phyloP scores from a whole-genome alignment of 1,139 yeast genomes.

The Yamadazyma sp. region DNA sequence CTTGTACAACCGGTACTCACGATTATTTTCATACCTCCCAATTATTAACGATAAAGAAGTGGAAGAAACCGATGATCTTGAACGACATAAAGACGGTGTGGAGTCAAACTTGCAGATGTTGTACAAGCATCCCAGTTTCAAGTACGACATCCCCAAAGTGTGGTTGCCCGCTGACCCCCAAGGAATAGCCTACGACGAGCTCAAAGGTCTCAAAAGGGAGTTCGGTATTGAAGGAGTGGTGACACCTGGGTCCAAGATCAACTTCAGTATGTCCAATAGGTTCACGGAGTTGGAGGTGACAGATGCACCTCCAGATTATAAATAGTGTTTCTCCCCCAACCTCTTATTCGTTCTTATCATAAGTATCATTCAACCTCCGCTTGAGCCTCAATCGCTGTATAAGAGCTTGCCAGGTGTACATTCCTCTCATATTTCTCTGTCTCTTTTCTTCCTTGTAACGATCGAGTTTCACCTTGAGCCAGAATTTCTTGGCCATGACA shows the following conservation, averaged over 20 bases:
- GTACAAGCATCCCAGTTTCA: slow-evolving; percentile 35
- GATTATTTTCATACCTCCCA: slow-evolving; percentile 31
- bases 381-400: slow-evolving; percentile 23
- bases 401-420: slow-evolving; percentile 24
- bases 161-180: slow-evolving; percentile 36
- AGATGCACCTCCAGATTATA: slow-evolving; percentile 40
- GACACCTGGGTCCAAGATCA: slow-evolving; percentile 30
- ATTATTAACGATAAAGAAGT: slow-evolving; percentile 21
- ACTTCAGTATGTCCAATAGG: slow-evolving; percentile 16
- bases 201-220: slow-evolving; percentile 10
- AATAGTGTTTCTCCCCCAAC: slow-evolving; percentile 13
- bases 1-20: slow-evolving; percentile 28
- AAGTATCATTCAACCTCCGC: slow-evolving; percentile 16
- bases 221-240: slow-evolving; percentile 23
- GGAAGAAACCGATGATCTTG: not conserved
- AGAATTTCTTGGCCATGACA: slow-evolving; percentile 22
- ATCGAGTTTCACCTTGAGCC: slow-evolving; percentile 28
- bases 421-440: slow-evolving; percentile 8
- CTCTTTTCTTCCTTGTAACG: slow-evolving; percentile 10
- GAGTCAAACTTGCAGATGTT: slow-evolving; percentile 22
- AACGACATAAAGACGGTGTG: not conserved
- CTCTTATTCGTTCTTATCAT: slow-evolving; percentile 1
- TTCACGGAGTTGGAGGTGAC: slow-evolving; percentile 22
- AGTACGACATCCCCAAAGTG: slow-evolving; percentile 31
- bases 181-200: slow-evolving; percentile 18